Evolutionary conservation across 192 early-diverging fungal species (phyloP), one percentile per base, ranked within the genome.

Genomic region (Podila verticillata): DNA sequence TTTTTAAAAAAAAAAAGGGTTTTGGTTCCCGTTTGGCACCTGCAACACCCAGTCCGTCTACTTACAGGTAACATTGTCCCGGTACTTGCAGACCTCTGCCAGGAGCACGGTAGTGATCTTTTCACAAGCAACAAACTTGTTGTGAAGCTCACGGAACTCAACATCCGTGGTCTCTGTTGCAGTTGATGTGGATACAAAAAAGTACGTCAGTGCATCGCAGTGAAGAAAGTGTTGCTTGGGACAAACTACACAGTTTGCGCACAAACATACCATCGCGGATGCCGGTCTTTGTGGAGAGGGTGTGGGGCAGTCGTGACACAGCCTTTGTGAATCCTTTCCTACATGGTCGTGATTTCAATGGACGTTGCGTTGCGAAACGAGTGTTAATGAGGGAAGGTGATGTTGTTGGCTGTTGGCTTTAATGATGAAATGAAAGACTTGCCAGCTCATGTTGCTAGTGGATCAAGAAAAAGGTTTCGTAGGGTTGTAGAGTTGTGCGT

Each of bases 291-390:
- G 77, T 72, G 8, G 77, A 72, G 24, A 80, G 32, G 1, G 77
- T 72, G 47, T 80, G 77, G 5, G 77, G 77, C 39, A 80, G 66
- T 30, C 77, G 58, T 7, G 60, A 80, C 17, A 80, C 77, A 19
- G 77, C 77, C 70, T 80, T 80, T 20, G 77, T 80, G 57, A 80
- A 80, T 68, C 77, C 77, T 31, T 80, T 80, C 77, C 77, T 79
- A 44, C 15, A 44, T 44, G 12, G 15, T 15, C 13, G 15, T 44
- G 39, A 17, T 44, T 44, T 44, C 15, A 44, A 44, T 44, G 15
- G 15, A 44, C 39, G 15, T 44, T 44, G 36, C 15, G 15, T 44
- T 0, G 39, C 39, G 39, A 17, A 15, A 44, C 17, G 13, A 44
- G 39, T 44, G 13, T 44, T 44, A 44, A 44, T 2, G 1, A 39